Percentiles rank a stretch among this genome's conserved stretches.
Evolutionary conservation across 257 asterid species (phyloP).

Genomic region (Voacanga thouarsii): DNA sequence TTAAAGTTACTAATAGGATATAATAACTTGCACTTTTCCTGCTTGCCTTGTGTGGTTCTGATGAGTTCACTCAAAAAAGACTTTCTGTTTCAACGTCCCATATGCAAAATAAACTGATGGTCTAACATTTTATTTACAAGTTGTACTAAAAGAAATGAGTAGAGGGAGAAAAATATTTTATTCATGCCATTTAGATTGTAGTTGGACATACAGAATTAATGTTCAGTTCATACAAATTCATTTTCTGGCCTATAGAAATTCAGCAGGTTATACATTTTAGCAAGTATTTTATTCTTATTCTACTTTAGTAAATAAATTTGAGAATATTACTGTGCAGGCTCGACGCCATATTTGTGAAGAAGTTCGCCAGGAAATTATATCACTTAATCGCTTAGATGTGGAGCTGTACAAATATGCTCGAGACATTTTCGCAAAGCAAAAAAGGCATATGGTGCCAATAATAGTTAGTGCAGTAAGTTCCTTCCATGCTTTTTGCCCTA

Average conservation of each 20-base stretch:
- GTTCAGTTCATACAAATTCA: neutral
- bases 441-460: conserved; percentile 32
- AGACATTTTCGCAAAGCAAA: conserved; percentile 58
- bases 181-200: neutral
- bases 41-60: neutral
- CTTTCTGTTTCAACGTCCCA: neutral
- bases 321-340: conserved; percentile 43
- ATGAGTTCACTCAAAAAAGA: too few species aligned
- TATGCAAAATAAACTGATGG: neutral
- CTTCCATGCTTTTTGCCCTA: neutral
- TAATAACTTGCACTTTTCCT: too few species aligned
- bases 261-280: neutral
- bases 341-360: conserved; percentile 53
- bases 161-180: neutral
- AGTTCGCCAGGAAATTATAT: conserved; percentile 59
- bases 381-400: conserved; percentile 65
- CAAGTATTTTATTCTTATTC: neutral
- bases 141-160: neutral
- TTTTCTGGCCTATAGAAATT: too few species aligned
- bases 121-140: neutral
- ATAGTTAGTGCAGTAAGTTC: conserved; percentile 48
- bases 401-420: conserved; percentile 75
- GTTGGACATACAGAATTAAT: neutral
- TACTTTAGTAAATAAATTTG: neutral
- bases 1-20: too few species aligned